phyloP scores from a whole-genome alignment of 345 rosid genomes.

The Syzygium grande region DNA sequence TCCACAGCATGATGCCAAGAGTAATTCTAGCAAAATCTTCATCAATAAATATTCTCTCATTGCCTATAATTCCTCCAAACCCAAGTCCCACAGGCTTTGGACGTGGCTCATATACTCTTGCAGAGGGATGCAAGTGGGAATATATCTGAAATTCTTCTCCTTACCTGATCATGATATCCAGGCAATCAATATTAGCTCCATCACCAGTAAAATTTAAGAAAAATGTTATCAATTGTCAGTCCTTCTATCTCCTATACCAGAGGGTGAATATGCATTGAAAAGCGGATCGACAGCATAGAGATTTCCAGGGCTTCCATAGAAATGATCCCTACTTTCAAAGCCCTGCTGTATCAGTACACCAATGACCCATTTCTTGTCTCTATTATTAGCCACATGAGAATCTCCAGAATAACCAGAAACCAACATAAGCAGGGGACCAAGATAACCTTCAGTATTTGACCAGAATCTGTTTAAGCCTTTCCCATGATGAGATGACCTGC shows the following conservation, averaged over 20 bases:
- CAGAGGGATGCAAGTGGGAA: conserved; percentile 73
- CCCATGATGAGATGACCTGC: conserved; percentile 74
- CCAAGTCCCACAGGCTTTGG: conserved; percentile 91
- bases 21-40: conserved; percentile 70
- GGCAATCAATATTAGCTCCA: background rate
- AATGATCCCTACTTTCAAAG: conserved; percentile 63
- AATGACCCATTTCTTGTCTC: conserved; percentile 52
- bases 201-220: background rate
- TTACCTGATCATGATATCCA: conserved; percentile 40
- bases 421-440: conserved; percentile 59
- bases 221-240: background rate
- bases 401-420: conserved; percentile 51
- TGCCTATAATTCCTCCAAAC: conserved; percentile 76
- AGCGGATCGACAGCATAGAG: conserved; percentile 64
- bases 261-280: conserved; percentile 51
- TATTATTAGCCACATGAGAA: conserved; percentile 19
- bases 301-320: conserved; percentile 71
- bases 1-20: conserved; percentile 82
- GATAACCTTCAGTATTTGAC: conserved; percentile 80
- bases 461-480: conserved; percentile 89
- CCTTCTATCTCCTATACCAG: conserved; percentile 38
- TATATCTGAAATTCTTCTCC: conserved; percentile 88
- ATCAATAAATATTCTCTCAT: conserved; percentile 77
- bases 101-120: conserved; percentile 59
- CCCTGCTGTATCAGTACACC: conserved; percentile 72